Percentiles rank a stretch among this genome's conserved stretches.
Conservation (phyloP, 2,329 filamentous ascomycete genomes). For the Trichophaea hybrida region DNA sequence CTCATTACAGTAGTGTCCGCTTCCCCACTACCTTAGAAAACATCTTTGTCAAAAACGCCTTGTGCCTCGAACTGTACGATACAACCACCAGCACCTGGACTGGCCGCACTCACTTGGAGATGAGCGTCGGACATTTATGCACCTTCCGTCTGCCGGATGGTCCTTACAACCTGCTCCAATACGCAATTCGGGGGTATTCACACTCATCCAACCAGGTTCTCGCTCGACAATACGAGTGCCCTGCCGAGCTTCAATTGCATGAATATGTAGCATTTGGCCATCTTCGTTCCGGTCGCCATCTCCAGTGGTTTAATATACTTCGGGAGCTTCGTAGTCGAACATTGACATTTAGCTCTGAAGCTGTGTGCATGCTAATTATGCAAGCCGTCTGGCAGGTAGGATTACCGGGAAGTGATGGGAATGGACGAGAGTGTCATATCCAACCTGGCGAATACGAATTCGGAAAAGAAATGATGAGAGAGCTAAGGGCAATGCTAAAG, state of each 20-base stretch:
- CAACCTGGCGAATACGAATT: conserved; percentile 25
- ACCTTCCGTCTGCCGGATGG: conserved; percentile 33
- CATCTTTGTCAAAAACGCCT: conserved; percentile 37
- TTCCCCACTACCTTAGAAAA: conserved; percentile 26
- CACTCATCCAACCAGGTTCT: conserved; percentile 40
- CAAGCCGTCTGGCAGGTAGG: conserved; percentile 41
- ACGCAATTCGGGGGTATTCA: conserved; percentile 18
- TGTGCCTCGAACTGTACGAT: conserved; percentile 34
- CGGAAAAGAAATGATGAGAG: conserved; percentile 28
- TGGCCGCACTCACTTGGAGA: conserved; percentile 9
- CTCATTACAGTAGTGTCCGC: conserved; percentile 29
- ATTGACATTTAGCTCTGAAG: conserved; percentile 39
- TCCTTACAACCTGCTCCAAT: conserved; percentile 27
- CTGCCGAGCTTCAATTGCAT: conserved; percentile 36
- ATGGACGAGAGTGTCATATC: too few relatives aligned
- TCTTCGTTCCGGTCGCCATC: conserved; percentile 35
- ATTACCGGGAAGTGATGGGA: too few relatives aligned
- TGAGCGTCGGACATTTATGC: conserved; percentile 28
- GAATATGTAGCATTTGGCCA: conserved; percentile 42
- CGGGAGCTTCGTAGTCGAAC: conserved; percentile 36
- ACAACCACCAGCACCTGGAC: not conserved
- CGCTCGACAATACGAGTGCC: conserved; percentile 37
- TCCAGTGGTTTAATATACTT: conserved; percentile 46
- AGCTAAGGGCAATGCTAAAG: conserved; percentile 28
- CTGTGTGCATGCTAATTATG: conserved; percentile 36